Conservation (phyloP, 2,329 filamentous ascomycete genomes). For the Chrysosporium queenslandicum region DNA sequence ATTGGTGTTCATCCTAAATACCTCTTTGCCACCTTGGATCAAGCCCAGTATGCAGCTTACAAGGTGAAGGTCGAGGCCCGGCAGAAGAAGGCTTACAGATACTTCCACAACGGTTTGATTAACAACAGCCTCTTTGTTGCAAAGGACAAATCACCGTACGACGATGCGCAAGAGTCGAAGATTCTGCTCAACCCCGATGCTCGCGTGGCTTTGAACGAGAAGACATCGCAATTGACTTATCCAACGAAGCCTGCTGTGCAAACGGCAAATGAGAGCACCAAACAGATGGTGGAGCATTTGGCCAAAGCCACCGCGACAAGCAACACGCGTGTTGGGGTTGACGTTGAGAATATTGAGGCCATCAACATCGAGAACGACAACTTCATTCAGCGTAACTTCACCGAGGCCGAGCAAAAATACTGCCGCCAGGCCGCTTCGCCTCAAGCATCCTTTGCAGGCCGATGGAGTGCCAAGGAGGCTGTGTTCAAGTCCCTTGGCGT, state of each 20-base stretch:
- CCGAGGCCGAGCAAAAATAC: slow-evolving; percentile 69
- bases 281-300: slow-evolving; percentile 66
- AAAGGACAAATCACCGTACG: slow-evolving; percentile 84
- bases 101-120: slow-evolving; percentile 96
- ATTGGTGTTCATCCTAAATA: slow-evolving; percentile 97
- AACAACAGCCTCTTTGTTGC: slow-evolving; percentile 97
- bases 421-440: slow-evolving; percentile 70
- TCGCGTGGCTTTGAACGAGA: slow-evolving; percentile 76
- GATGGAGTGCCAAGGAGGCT: slow-evolving; percentile 96
- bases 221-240: slow-evolving; percentile 68
- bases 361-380: slow-evolving; percentile 92
- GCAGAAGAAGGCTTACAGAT: slow-evolving; percentile 98
- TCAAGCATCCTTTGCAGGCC: slow-evolving; percentile 83
- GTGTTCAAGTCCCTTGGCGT: slow-evolving; percentile 97
- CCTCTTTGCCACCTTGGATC: slow-evolving; percentile 85
- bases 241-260: slow-evolving; percentile 55
- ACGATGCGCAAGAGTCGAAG: slow-evolving; percentile 71
- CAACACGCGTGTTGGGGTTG: slow-evolving; percentile 78
- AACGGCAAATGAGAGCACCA: slow-evolving; percentile 53
- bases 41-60: slow-evolving; percentile 72
- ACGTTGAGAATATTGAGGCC: slow-evolving; percentile 78
- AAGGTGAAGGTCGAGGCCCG: slow-evolving; percentile 78
- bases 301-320: slow-evolving; percentile 53
- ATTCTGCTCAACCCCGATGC: slow-evolving; percentile 92
- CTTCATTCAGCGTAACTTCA: slow-evolving; percentile 93